Percentiles rank a stretch among this genome's conserved stretches.
Evolutionary conservation across 208 protist species (phyloP).

Genomic region (Wallacemonas rigidus): DNA sequence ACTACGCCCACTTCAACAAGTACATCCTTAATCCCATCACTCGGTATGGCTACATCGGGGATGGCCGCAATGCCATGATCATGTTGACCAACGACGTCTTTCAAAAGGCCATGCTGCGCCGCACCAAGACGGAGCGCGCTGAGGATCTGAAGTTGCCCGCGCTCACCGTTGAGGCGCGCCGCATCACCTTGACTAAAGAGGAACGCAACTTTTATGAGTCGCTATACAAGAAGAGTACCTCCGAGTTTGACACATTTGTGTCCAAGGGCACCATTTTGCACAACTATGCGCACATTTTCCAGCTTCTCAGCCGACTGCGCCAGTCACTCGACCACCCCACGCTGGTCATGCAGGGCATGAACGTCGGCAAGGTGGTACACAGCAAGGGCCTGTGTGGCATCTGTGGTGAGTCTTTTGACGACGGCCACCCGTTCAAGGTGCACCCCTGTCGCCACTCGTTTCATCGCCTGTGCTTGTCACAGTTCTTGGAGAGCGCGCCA

Average conservation of each 20-base stretch:
- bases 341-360: conserved; percentile 79
- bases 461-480: conserved; percentile 80
- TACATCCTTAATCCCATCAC: conserved; percentile 95
- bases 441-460: conserved; percentile 84
- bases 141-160: conserved; percentile 80
- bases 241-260: conserved; percentile 92
- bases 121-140: conserved; percentile 90
- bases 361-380: conserved; percentile 58
- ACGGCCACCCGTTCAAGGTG: conserved; percentile 53
- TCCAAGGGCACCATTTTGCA: conserved; percentile 89
- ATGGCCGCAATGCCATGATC: conserved; percentile 86
- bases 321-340: conserved; percentile 92
- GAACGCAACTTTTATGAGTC: conserved; percentile 93
- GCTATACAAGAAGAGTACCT: conserved; percentile 90
- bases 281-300: conserved; percentile 96
- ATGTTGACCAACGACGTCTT: conserved; percentile 90
- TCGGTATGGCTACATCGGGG: conserved; percentile 93
- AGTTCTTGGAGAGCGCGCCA: conserved; percentile 88
- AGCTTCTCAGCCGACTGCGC: conserved; percentile 90
- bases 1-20: conserved; percentile 94
- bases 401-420: conserved; percentile 72
- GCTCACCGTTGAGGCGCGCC: conserved; percentile 55
- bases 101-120: conserved; percentile 84
- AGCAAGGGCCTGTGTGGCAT: conserved; percentile 82
- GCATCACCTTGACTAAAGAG: conserved; percentile 67